Evolutionary conservation across 257 asterid species (phyloP), one percentile per base, ranked within the genome.

Genomic region (Primulina tabacum): DNA sequence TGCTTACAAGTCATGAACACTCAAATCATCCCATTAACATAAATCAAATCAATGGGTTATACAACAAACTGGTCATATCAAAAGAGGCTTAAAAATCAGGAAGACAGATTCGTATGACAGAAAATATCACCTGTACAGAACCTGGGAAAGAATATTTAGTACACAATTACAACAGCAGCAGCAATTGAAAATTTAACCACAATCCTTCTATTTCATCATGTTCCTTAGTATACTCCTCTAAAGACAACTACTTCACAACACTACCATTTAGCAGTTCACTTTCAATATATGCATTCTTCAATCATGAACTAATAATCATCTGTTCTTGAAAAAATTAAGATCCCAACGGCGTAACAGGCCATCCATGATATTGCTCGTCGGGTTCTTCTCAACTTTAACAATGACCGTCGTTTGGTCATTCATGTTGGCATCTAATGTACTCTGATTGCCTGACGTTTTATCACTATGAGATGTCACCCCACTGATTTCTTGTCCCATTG

Each of bases 291-390:
- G 68, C 68, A 64, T 5, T 50, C 69, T 56, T 58, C 71, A 56
- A 60, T 24, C 64, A 38, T 29, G 52, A 58, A 18, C 63, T 43
- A 30, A 69, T 20, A 71, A 70, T 89, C 77, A 89, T 83, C 80
- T 85, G 82, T 77, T 83, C 65, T 87, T 67, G 82, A 92, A 90
- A 83, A 85, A 90, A 75, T 79, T 88, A 71, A 84, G 79, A 81
- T 92, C 98, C 97, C 97, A 90, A 32, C 98, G 91, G 21, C 97
- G 96, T 55, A 85, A 68, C 62, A 90, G 72, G 70, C 98, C 95
- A 52, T 90, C 98, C 79, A 87, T 78, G 73, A 85, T 78, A 71
- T 84, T 88, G 59, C 71, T 72, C 8, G 93, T 57, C 2, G 90
- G 91, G 76, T 69, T 83, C 76, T 81, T 92, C 78, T 81, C 96